These are phyloP conservation scores for Globisporangium spiculum DNA, from an alignment of 352 stramenopile species.

Conservation along the genomic window DNA sequence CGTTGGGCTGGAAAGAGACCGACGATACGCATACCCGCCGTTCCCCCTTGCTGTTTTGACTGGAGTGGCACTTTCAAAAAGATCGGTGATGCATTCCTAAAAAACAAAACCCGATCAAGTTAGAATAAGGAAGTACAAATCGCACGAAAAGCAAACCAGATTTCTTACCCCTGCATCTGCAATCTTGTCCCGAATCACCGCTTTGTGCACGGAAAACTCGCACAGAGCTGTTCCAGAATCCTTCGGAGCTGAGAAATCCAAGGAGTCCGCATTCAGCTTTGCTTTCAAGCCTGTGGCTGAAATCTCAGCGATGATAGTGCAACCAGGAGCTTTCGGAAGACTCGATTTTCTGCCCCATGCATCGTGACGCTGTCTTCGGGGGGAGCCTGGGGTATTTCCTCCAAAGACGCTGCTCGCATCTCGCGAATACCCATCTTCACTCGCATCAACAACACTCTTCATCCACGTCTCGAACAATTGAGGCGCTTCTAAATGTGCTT, in stretches of 20 bases:
- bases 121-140: conserved; percentile 4
- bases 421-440: conserved; percentile 16
- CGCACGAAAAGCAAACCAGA: conserved; percentile 1
- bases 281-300: conserved; percentile 24
- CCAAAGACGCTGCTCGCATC: conserved; percentile 13
- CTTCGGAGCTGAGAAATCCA: conserved; percentile 6
- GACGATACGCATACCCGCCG: neutral
- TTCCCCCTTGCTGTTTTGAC: neutral
- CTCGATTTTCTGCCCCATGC: conserved; percentile 13
- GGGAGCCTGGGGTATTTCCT: conserved; percentile 17
- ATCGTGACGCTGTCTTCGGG: conserved; percentile 20
- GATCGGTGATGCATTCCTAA: conserved; percentile 19
- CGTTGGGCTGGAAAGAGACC: conserved; percentile 5
- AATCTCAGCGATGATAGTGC: conserved; percentile 36
- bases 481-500: conserved; percentile 40
- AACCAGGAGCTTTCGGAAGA: conserved; percentile 6
- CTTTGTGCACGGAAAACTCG: conserved; percentile 43
- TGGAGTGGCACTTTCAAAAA: conserved; percentile 11
- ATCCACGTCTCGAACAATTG: conserved; percentile 56
- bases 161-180: conserved; percentile 38
- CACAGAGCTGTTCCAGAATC: conserved; percentile 23
- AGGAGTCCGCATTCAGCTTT: conserved; percentile 21
- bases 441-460: conserved; percentile 28
- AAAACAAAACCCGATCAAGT: conserved; percentile 2
- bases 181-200: conserved; percentile 43